Base-by-base conservation (phyloP, 306 rosid genomes). In the Potentilla sterilis region DNA sequence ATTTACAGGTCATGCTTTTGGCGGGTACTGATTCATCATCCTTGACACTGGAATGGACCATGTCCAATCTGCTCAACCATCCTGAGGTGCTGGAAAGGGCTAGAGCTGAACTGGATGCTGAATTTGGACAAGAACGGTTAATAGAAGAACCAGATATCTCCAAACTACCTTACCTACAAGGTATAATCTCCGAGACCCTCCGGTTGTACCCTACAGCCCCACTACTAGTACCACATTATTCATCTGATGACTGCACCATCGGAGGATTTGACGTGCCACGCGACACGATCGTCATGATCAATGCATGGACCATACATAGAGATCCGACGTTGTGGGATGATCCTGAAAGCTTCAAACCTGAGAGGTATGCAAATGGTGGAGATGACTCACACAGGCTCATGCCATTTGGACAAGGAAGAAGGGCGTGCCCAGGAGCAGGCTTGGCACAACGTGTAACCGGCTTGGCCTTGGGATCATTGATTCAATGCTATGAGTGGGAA, bases 401-500 rank as follows among this genome's bases (percentile, higher is more conserved):
- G 11, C 75, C 89, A 4, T 88, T 90, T n/a, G 91, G 96, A 34
- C 5, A 80, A 48, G 94, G 91, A 13, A 78, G 93, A 51, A 79
- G 88, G 59, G 82, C 89, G 0, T 85, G 88, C 75, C 91, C 91
- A 32, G 89, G 89, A 0, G 21, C 80, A 0, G 81, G 81, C 38
- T 34, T 89, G 73, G 88, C 93, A 11, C 83, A 83, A 4, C 72
- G 82, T 43, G 79, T 84, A 10, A 1, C 83, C 18, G 77, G 87
- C 57, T 55, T 85, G 38, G 73, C 86, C 72, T 40, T 88, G 35
- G 89, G 80, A 0, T 64, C 79, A 0, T 0, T 89, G 69, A 86
- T 89, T 59, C 94, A 87, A 12, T 87, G 88, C 34, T 88, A 84
- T 42, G 89, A 90, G n/a, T 90, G 96, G 96, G 72, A 85, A 40